These are phyloP conservation scores for Globisporangium yorkense DNA, from an alignment of 352 stramenopile genomes.

Conservation along the genomic window DNA sequence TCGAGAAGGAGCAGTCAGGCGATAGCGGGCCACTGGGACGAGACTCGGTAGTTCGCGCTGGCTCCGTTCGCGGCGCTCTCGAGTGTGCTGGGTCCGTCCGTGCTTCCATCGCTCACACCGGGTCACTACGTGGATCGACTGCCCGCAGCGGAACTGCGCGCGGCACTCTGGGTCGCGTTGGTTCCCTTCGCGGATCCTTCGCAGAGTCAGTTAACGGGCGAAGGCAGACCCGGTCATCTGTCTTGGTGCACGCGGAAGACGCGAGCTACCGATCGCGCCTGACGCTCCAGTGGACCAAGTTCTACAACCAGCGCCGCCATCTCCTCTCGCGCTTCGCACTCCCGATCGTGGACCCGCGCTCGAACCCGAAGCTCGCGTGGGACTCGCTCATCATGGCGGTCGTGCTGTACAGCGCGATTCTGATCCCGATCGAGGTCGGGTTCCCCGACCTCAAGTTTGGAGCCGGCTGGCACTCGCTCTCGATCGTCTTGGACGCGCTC, in stretches of 20 bases:
- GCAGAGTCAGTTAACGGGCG: constrained; percentile 6
- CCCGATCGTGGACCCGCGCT: constrained; percentile 49
- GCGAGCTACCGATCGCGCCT: constrained; percentile 20
- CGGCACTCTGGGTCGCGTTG: not conserved
- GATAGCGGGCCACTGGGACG: not conserved
- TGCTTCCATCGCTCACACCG: no score
- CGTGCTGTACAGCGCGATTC: constrained; percentile 66
- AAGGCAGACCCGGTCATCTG: constrained; percentile 17
- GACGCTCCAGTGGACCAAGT: constrained; percentile 26
- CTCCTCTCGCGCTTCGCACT: constrained; percentile 24
- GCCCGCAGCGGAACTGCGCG: constrained; percentile 3
- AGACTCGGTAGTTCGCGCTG: not conserved
- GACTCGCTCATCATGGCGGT: constrained; percentile 66
- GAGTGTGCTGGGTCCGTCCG: no score
- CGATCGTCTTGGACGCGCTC: constrained; percentile 34
- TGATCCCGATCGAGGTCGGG: constrained; percentile 64
- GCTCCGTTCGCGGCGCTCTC: not conserved
- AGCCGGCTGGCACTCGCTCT: constrained; percentile 18
- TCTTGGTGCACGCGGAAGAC: constrained; percentile 23
- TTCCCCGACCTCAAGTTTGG: constrained; percentile 55
- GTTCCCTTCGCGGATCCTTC: not conserved
- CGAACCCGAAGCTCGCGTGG: constrained; percentile 52
- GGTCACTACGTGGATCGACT: not conserved
- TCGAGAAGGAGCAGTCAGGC: not conserved
- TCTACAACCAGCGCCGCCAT: constrained; percentile 33